Conservation (phyloP, 2,329 filamentous ascomycete genomes). For the Cladophialophora chaetospira region DNA sequence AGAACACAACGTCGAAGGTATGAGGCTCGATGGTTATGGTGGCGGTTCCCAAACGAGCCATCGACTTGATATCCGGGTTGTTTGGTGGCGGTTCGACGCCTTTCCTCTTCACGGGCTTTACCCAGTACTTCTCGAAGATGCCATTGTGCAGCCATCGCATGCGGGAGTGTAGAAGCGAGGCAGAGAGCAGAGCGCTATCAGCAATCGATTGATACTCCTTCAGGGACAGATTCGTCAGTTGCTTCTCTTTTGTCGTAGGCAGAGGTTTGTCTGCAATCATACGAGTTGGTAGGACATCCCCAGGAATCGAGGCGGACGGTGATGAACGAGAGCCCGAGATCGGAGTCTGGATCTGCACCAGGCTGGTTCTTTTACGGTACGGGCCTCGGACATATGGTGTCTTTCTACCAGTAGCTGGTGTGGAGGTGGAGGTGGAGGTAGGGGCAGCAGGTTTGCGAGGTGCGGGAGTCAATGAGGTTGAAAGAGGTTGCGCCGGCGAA, state of each 20-base stretch:
- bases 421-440: conserved; percentile 30
- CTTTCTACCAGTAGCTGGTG: conserved; percentile 12
- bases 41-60: conserved; percentile 59
- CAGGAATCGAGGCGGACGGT: conserved; percentile 35
- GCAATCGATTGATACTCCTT: conserved; percentile 62
- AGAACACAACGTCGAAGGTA: conserved; percentile 61
- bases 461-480: conserved; percentile 12
- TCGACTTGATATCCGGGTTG: conserved; percentile 55
- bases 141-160: conserved; percentile 58
- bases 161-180: conserved; percentile 61
- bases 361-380: conserved; percentile 36
- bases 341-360: conserved; percentile 35
- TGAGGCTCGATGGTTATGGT: conserved; percentile 65
- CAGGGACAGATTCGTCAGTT: conserved; percentile 50
- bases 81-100: conserved; percentile 49
- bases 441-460: conserved; percentile 33
- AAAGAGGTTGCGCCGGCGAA: conserved; percentile 35
- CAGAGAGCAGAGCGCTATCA: conserved; percentile 60
- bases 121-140: conserved; percentile 60
- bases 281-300: conserved; percentile 53
- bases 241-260: conserved; percentile 55
- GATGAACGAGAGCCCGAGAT: conserved; percentile 34
- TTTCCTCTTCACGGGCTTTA: conserved; percentile 60
- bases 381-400: conserved; percentile 32
- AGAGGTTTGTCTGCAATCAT: conserved; percentile 56